These are phyloP conservation scores for Pelargonium australe DNA, from an alignment of 441 rosid genomes.

Conservation along the genomic window DNA sequence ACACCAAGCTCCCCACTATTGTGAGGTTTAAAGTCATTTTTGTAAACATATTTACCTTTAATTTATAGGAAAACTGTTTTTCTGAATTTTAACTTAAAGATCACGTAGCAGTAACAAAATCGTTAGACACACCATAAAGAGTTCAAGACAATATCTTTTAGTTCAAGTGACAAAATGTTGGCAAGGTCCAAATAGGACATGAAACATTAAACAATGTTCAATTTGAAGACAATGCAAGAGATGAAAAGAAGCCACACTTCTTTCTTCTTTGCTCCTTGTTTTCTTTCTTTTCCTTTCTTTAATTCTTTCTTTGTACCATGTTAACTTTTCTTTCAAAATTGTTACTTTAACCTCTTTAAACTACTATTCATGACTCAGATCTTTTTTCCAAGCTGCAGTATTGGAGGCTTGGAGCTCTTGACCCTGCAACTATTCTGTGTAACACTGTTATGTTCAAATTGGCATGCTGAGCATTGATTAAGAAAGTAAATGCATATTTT, in stretches of 20 bases:
- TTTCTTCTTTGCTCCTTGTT: not conserved
- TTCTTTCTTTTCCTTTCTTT: not conserved
- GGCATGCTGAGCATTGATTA: not conserved
- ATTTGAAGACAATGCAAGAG: not conserved
- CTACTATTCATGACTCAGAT: not conserved
- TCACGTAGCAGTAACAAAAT: no score
- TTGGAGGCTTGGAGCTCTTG: not conserved
- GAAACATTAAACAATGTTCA: not conserved
- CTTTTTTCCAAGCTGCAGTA: not conserved
- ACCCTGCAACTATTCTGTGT: not conserved
- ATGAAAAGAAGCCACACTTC: constrained; percentile 1
- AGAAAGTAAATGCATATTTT: not conserved
- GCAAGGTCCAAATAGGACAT: not conserved
- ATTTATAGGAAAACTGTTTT: no score
- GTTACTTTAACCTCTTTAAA: not conserved
- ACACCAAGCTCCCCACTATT: no score
- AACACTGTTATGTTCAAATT: not conserved
- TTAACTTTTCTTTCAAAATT: not conserved
- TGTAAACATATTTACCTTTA: no score
- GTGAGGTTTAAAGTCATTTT: no score
- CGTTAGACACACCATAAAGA: no score
- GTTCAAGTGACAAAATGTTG: not conserved
- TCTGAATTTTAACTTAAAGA: no score
- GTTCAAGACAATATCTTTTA: no score
- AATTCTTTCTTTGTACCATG: constrained; percentile 4